These are phyloP conservation scores for Pleurotus tuber-regium DNA, from an alignment of 768 basidiomycete genomes.

Conservation along the genomic window DNA sequence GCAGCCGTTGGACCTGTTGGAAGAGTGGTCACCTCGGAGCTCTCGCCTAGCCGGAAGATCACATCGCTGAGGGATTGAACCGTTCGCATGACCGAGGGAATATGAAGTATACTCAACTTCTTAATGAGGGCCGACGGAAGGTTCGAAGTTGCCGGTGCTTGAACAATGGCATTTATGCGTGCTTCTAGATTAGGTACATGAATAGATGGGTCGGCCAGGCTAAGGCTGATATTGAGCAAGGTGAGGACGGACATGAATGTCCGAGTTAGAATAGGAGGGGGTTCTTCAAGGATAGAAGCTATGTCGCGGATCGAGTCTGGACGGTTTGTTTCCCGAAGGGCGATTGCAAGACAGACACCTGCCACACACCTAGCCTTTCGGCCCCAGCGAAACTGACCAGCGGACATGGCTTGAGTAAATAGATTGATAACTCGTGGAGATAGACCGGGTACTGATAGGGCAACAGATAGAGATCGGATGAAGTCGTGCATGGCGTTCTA, in stretches of 20 bases:
- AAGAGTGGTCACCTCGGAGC: conserved; percentile 34
- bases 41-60: conserved; percentile 34
- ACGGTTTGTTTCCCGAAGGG: conserved; percentile 67
- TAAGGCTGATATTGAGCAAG: conserved; percentile 52
- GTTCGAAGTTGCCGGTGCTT: conserved; percentile 24
- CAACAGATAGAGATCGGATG: conserved; percentile 57
- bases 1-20: conserved; percentile 55
- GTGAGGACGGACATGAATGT: conserved; percentile 51
- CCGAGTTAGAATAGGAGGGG: conserved; percentile 48
- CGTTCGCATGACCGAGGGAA: conserved; percentile 39
- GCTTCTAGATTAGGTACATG: conserved; percentile 56
- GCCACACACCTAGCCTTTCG: conserved; percentile 66
- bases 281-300: conserved; percentile 60
- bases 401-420: conserved; percentile 66
- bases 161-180: conserved; percentile 44
- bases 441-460: conserved; percentile 57
- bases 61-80: conserved; percentile 44
- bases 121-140: conserved; percentile 25
- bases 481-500: conserved; percentile 65
- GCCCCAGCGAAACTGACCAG: conserved; percentile 69
- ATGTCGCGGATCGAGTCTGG: conserved; percentile 69
- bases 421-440: conserved; percentile 64
- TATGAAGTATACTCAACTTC: conserved; percentile 36
- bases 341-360: conserved; percentile 66
- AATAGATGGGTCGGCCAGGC: conserved; percentile 53